Conservation (phyloP, 2,329 filamentous ascomycete genomes). For the Xylaria arbuscula region DNA sequence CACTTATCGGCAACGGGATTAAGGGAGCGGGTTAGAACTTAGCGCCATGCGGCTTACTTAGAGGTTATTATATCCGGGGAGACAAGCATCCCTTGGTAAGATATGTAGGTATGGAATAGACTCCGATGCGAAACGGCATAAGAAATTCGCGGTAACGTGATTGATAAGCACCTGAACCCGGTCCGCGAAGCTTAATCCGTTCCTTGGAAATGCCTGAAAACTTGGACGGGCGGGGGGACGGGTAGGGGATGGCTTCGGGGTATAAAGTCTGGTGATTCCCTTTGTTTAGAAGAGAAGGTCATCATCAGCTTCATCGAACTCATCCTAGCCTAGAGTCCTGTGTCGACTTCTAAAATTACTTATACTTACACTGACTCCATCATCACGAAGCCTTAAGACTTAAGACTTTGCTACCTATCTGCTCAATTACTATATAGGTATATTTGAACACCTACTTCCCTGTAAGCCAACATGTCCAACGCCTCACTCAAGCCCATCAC, state of each 20-base stretch:
- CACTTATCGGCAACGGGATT: conserved; percentile 22
- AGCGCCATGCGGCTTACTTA: neutral
- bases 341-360: neutral
- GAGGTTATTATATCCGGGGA: conserved; percentile 7
- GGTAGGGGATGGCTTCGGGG: neutral
- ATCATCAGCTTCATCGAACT: too few relatives aligned
- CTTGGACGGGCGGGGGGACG: neutral
- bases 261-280: too few relatives aligned
- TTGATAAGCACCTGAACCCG: neutral
- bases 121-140: neutral
- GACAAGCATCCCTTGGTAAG: neutral
- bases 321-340: too few relatives aligned
- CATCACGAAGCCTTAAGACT: neutral
- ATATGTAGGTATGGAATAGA: neutral
- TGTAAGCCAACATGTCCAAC: conserved; percentile 24
- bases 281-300: too few relatives aligned
- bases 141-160: neutral
- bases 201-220: neutral
- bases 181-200: neutral
- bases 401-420: neutral
- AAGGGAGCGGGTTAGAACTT: neutral
- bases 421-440: neutral
- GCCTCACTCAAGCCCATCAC: conserved; percentile 48
- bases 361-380: neutral
- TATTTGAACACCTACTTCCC: too few relatives aligned